Conservation (phyloP, 2,329 filamentous ascomycete genomes). For the Bipolaris bicolor region DNA sequence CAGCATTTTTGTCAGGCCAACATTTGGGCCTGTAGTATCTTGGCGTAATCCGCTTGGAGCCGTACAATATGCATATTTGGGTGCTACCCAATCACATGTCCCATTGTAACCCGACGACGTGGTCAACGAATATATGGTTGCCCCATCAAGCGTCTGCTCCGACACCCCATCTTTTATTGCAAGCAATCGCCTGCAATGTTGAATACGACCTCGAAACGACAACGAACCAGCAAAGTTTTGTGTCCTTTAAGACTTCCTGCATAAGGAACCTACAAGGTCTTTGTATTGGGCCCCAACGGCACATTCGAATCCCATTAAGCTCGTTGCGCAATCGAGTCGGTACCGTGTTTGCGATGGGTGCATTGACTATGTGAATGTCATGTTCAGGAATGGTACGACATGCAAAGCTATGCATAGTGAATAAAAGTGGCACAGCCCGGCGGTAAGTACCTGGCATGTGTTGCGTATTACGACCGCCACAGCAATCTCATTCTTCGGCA, state of each 20-base stretch:
- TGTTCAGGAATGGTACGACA: not conserved
- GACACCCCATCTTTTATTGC: not conserved
- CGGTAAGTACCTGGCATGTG: not conserved
- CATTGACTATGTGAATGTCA: not conserved
- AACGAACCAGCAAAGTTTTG: not conserved
- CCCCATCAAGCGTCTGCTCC: not conserved
- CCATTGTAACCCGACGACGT: not conserved
- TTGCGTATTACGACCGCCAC: not conserved
- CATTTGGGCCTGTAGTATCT: not conserved
- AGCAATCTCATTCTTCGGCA: not conserved
- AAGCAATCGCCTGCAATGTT: not conserved
- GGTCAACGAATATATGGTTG: constrained; percentile 1
- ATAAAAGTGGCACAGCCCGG: not conserved
- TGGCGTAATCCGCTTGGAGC: not conserved
- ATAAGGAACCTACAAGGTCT: not conserved
- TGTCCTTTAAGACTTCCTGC: not conserved
- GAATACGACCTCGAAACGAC: not conserved
- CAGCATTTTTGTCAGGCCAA: not conserved
- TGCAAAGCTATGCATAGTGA: not conserved
- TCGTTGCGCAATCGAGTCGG: not conserved
- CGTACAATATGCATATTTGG: not conserved
- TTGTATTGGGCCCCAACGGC: not conserved
- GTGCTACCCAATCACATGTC: not conserved
- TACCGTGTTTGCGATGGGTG: not conserved
- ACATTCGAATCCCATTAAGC: not conserved